Evolutionary conservation across 306 rosid genomes (phyloP), one percentile per base, ranked within the genome.

Genomic region (Ormosia emarginata): DNA sequence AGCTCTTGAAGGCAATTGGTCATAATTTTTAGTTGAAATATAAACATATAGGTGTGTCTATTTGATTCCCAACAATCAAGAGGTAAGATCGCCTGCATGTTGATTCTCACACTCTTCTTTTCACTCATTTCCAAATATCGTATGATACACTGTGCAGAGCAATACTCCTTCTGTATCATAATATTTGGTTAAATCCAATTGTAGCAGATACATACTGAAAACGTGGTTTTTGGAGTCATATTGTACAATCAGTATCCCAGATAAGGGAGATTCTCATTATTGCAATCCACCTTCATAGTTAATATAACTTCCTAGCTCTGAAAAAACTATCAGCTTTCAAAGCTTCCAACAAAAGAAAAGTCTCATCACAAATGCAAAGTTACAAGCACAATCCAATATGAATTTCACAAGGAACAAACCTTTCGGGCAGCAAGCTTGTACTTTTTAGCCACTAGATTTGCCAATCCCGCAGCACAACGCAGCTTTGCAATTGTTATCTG

Each of bases 341-440:
- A 71, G 14, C 64, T 71, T 71, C 33, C 8, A 53, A 47, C 40
- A 63, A 49, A 59, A 34, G 65, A 30, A 17, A 43, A 7, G 34
- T 43, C 53, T 44, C 53, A 18, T 65, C 34, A 65, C 8, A 70
- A 43, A 55, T 47, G 44, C n/a, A 65, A 14, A 78, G 79, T 32
- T 37, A 53, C 10, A 43, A 57, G 14, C 41, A 78, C 40, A 79
- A 71, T 18, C 24, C 9, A 71, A 78, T 14, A 37, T n/a, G 4
- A 32, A 40, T 15, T 49, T 24, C 62, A 49, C 2, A 80, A 29
- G 55, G 57, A 81, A 75, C 92, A 77, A 65, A 96, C 99, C 99
- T 96, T 96, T 71, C 98, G 95, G 58, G 99, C 99, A 83, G 98
- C 99, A 75, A 90, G 94, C 94, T 96, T 96, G 90, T 96, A 96